Base-by-base conservation (phyloP, 2,329 filamentous ascomycete species). In the Diaporthe longicolla region DNA sequence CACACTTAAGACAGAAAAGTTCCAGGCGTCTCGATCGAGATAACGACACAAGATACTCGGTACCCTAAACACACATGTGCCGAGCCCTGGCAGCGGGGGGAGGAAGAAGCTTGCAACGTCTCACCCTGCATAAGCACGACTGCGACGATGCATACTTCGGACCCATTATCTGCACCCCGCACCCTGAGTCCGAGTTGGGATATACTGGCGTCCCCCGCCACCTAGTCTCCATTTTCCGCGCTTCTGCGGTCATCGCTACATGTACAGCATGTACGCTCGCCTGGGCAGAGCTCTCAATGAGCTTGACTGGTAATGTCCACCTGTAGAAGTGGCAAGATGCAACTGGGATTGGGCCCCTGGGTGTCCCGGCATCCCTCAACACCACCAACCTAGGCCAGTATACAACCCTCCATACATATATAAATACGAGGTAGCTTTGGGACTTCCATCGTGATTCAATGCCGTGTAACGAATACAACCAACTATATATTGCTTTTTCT, bases 101-200 rank as follows among this genome's bases (percentile, higher is more conserved):
- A 40, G 43, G 19, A 17, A 50, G 45, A 52, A 50, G 21, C 63
- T 37, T 37, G 29, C 24, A 65, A n/a, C 59, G 26, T 35, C 40
- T 29, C 21, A 66, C 45, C 45, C 45, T 37, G 63, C 45, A 37
- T 66, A 26, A 66, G 45, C 29, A 50, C 11, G 29, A 52, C 63
- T 50, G 7, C 45, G 63, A 66, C 45, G 29, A 66, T 52, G 63
- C 63, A 52, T 17, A 24, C 13, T 63, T 66, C 45, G 63, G 61
- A 48, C 26, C 26, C 63, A 66, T 52, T 35, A 37, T 66, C 45
- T 66, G 63, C 45, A 52, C 63, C 63, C 63, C 63, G 63, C 63
- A 66, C 63, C 63, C 29, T 35, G 15, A n/a, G 29, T 37, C 29
- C 29, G 43, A 37, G 50, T 1, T 66, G 63, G 63, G 63, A 66